phyloP scores from a whole-genome alignment of 352 stramenopile species.

The Phytophthora crassamura region DNA sequence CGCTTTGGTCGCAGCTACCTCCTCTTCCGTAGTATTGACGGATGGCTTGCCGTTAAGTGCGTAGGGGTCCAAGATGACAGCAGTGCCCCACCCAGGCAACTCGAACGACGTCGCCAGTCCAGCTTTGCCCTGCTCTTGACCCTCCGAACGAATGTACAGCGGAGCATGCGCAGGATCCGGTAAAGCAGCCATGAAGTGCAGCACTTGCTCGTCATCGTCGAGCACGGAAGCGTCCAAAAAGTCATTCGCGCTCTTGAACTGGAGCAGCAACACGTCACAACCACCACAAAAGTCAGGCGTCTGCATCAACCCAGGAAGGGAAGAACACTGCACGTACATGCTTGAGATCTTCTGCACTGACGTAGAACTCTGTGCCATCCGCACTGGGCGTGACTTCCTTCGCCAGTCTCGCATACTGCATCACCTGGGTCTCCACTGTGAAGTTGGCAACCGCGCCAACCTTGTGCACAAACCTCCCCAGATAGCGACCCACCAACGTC shows the following conservation, averaged over 20 bases:
- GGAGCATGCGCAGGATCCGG: slow-evolving; percentile 54
- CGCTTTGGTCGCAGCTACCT: slow-evolving; percentile 11
- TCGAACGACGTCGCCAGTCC: slow-evolving; percentile 63
- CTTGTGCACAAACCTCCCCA: slow-evolving; percentile 58
- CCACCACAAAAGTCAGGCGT: not conserved
- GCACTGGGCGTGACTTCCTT: slow-evolving; percentile 51
- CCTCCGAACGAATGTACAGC: slow-evolving; percentile 53
- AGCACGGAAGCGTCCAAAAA: slow-evolving; percentile 72
- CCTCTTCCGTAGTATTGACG: not conserved
- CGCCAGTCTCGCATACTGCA: slow-evolving; percentile 73
- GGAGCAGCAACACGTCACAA: not conserved
- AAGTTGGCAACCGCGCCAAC: slow-evolving; percentile 65
- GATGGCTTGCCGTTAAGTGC: slow-evolving; percentile 16
- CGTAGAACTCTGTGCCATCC: slow-evolving; percentile 45
- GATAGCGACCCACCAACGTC: slow-evolving; percentile 47
- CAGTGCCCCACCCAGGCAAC: slow-evolving; percentile 72
- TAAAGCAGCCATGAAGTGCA: slow-evolving; percentile 82
- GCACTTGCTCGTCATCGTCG: slow-evolving; percentile 72
- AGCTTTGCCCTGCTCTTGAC: slow-evolving; percentile 8
- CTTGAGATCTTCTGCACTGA: slow-evolving; percentile 70
- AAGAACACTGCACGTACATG: slow-evolving; percentile 47
- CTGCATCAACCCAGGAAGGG: not conserved
- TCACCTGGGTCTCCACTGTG: slow-evolving; percentile 70
- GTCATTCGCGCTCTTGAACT: slow-evolving; percentile 87
- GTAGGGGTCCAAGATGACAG: slow-evolving; percentile 62